phyloP scores from a whole-genome alignment of 2,329 filamentous ascomycete genomes.

The Alternaria brassicae region DNA sequence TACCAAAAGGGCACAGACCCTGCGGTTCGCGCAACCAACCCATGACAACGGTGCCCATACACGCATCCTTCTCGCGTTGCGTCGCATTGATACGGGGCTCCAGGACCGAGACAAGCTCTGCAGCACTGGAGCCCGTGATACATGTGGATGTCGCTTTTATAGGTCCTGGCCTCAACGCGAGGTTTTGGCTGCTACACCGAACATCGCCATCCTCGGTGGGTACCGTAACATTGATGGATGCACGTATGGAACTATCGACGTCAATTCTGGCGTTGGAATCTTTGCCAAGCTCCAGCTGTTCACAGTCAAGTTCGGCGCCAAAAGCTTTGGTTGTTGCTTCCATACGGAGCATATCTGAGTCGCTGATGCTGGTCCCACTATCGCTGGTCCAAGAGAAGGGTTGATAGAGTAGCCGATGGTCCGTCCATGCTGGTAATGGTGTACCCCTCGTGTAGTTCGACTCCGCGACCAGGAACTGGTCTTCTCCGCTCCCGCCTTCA shows the following conservation, averaged over 20 bases:
- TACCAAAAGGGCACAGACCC: background rate
- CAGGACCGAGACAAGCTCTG: constrained; percentile 22
- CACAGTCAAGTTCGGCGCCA: constrained; percentile 23
- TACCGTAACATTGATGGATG: too few relatives aligned
- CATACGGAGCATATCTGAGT: too few relatives aligned
- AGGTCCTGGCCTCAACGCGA: background rate
- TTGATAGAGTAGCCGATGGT: constrained; percentile 19
- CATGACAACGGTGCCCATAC: constrained; percentile 29
- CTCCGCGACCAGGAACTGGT: constrained; percentile 54
- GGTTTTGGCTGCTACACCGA: too few relatives aligned
- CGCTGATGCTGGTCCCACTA: too few relatives aligned
- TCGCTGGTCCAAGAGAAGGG: constrained; percentile 21
- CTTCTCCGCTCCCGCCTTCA: constrained; percentile 31
- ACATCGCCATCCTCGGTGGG: too few relatives aligned
- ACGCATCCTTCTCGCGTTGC: constrained; percentile 25
- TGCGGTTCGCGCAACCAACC: constrained; percentile 37
- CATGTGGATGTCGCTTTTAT: too few relatives aligned
- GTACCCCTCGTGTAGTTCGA: constrained; percentile 58
- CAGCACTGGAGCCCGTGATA: constrained; percentile 20
- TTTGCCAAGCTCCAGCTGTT: background rate
- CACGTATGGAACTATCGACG: background rate
- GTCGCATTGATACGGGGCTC: constrained; percentile 22
- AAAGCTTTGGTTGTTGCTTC: constrained; percentile 24
- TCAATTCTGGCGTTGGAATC: background rate
- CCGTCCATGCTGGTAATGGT: constrained; percentile 60